A percentile compares a stretch with the other conserved stretches of the same genome.
phyloP scores from a whole-genome alignment of 495 filamentous ascomycete species.

The Astrothelium subdiscretum region DNA sequence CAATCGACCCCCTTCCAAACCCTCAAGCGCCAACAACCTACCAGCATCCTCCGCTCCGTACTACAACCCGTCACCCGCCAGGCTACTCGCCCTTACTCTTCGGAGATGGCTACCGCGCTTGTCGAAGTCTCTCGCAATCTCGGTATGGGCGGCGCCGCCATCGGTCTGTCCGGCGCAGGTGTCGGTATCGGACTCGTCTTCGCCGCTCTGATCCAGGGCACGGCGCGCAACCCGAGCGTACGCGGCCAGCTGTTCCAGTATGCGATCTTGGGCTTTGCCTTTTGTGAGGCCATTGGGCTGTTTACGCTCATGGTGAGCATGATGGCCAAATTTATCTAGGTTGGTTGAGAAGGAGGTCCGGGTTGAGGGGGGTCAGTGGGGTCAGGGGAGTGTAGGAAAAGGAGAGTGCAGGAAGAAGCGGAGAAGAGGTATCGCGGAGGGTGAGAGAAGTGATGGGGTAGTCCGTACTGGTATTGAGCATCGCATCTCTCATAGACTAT shows the following conservation, averaged over 20 bases:
- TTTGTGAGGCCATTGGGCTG: slow-evolving; percentile 87
- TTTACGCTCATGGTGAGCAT: slow-evolving; percentile 74
- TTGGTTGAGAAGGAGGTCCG: background rate
- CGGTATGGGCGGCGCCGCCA: slow-evolving; percentile 56
- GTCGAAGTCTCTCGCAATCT: slow-evolving; percentile 22
- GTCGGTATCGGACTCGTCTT: slow-evolving; percentile 89
- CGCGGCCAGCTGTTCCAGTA: slow-evolving; percentile 86
- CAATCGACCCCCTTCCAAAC: slow-evolving; percentile 14
- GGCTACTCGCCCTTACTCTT: slow-evolving; percentile 17
- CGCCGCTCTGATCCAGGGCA: slow-evolving; percentile 68
- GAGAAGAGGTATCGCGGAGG: background rate
- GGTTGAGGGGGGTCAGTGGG: background rate
- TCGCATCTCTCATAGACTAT: background rate
- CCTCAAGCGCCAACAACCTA: slow-evolving; percentile 13
- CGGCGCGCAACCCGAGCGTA: slow-evolving; percentile 82
- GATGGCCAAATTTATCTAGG: slow-evolving; percentile 1
- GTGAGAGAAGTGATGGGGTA: no score
- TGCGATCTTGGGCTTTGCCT: slow-evolving; percentile 88
- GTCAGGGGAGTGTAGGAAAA: background rate
- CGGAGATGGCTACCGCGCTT: slow-evolving; percentile 20
- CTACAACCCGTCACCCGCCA: slow-evolving; percentile 12
- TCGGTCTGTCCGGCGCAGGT: slow-evolving; percentile 47
- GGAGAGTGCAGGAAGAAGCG: background rate
- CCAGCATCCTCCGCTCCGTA: slow-evolving; percentile 13
- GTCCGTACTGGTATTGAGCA: background rate